These are phyloP conservation scores for Nemania abortiva DNA, from an alignment of 2,329 filamentous ascomycete genomes.

Conservation along the genomic window DNA sequence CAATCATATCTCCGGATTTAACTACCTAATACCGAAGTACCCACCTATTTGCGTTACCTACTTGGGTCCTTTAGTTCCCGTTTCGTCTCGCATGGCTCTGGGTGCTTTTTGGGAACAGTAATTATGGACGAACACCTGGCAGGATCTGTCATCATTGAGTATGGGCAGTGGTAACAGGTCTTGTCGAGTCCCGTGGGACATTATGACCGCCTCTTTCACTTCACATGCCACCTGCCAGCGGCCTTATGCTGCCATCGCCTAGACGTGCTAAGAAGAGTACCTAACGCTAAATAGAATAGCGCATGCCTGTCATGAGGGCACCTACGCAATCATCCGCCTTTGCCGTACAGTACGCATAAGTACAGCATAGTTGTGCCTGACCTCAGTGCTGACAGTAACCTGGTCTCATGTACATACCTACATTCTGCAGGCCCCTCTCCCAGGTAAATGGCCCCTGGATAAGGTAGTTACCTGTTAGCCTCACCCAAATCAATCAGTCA, in stretches of 20 bases:
- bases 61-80: no score
- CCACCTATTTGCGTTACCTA: no score
- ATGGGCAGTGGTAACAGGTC: not conserved
- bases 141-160: not conserved
- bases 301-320: not conserved
- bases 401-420: conserved; percentile 4
- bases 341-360: not conserved
- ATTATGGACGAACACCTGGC: conserved; percentile 12
- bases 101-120: no score
- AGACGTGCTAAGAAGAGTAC: no score
- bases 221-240: conserved; percentile 17
- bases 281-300: no score
- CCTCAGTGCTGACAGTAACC: not conserved
- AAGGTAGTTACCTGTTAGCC: not conserved
- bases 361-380: conserved; percentile 14
- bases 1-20: conserved; percentile 14
- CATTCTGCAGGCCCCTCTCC: conserved; percentile 15
- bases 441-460: conserved; percentile 15
- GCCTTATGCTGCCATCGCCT: no score
- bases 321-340: not conserved
- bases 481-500: not conserved
- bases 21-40: no score
- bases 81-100: no score
- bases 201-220: conserved; percentile 9
- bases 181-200: not conserved